Base-by-base conservation (phyloP, 768 basidiomycete genomes). In the Tricholoma sp. region DNA sequence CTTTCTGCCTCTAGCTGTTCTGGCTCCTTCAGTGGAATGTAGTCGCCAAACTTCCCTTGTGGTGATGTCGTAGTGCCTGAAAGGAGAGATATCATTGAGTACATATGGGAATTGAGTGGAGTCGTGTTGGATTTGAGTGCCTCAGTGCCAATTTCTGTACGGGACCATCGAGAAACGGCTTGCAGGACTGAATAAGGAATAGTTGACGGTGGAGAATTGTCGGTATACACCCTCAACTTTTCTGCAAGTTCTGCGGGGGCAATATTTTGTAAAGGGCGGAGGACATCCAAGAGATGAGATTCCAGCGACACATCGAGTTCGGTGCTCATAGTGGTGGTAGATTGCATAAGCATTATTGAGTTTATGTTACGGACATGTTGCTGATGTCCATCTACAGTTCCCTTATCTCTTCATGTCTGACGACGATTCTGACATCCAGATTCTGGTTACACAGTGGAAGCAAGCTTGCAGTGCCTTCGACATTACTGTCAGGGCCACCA, bases 61-160 rank as follows among this genome's bases (percentile, higher is more conserved):
- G 91, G 91, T 6, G 89, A 89, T n/a, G 90, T 86, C 44, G 78
- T 81, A 6, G 85, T 79, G 36, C 91, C 91, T 13, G 91, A 89
- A 5, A 94, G 81, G 34, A 94, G 74, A 17, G 89, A 73, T 37
- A 91, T 72, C 83, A 90, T 91, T 6, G 78, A 72, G 66, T 89
- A 92, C 12, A 79, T 73, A 18, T 72, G 70, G 4, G 82, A 72
- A 56, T 83, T 70, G 48, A 91, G 72, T 1, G 74, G 68, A 9
- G 76, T 76, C 6, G 69, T 70, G 50, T 70, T 64, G 47, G 72
- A 71, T 34, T 66, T 62, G 52, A 82, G 73, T 50, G 67, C 61
- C 11, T 65, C 59, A 34, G 61, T 65, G 6, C 83, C 88, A 47
- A 71, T 69, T 4, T 72, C 61, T 29, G 87, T 78, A 44, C 84